A percentile compares a stretch with the other conserved stretches of the same genome.
These are phyloP conservation scores for Aspergillus ellipticus DNA, from an alignment of 495 filamentous ascomycete genomes.

Conservation along the genomic window DNA sequence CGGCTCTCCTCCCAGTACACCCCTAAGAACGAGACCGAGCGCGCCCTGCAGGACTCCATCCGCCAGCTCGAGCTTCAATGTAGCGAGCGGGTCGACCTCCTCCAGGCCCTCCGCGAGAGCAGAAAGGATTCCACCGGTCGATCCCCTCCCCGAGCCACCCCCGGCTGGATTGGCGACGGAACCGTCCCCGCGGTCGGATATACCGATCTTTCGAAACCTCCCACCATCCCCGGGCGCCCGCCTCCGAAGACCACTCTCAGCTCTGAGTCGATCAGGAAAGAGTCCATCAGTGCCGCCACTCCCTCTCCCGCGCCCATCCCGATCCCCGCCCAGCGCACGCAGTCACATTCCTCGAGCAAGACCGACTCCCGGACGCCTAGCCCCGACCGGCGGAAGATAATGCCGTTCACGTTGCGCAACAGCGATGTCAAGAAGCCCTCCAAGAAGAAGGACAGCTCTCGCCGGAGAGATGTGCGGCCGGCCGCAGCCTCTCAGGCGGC, in stretches of 20 bases:
- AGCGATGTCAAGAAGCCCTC: slow-evolving; percentile 56
- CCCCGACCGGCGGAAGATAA: slow-evolving; percentile 69
- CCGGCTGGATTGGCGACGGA: slow-evolving; percentile 71
- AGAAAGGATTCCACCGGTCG: slow-evolving; percentile 55
- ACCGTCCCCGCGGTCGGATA: slow-evolving; percentile 78
- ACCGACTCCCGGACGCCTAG: slow-evolving; percentile 64
- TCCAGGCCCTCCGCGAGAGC: slow-evolving; percentile 77
- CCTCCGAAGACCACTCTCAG: slow-evolving; percentile 42
- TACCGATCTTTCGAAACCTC: slow-evolving; percentile 68
- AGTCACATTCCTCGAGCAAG: slow-evolving; percentile 40
- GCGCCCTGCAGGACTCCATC: slow-evolving; percentile 74
- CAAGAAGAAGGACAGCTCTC: slow-evolving; percentile 40
- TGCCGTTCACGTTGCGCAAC: slow-evolving; percentile 79
- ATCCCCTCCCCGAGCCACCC: slow-evolving; percentile 19
- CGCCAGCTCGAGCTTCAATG: slow-evolving; percentile 84
- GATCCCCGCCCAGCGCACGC: slow-evolving; percentile 33
- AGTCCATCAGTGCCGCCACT: not conserved
- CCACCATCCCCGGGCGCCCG: slow-evolving; percentile 60
- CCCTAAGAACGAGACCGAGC: slow-evolving; percentile 81
- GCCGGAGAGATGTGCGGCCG: slow-evolving; percentile 37
- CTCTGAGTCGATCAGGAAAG: slow-evolving; percentile 37
- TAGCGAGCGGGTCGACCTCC: slow-evolving; percentile 85
- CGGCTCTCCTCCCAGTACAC: slow-evolving; percentile 63
- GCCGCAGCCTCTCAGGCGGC: slow-evolving; percentile 87
- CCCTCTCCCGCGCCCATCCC: not conserved